Conservation (phyloP, 2,329 filamentous ascomycete species). For the Sclerotinia borealis region DNA sequence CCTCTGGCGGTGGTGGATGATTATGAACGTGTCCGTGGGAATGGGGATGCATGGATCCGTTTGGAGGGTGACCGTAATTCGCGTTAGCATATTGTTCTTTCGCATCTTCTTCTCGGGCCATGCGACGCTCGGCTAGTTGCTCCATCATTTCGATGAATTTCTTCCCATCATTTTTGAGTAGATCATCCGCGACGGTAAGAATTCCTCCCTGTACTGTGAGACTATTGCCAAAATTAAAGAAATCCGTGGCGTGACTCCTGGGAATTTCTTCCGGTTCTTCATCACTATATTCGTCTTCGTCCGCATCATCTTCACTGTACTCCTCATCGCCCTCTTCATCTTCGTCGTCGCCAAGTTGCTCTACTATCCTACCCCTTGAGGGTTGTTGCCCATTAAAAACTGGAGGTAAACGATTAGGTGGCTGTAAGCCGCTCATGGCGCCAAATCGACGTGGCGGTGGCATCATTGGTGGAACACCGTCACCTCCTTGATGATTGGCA, state of each 20-base stretch:
- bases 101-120: slow-evolving; percentile 93
- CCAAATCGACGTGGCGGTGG: slow-evolving; percentile 59
- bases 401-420: slow-evolving; percentile 51
- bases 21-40: slow-evolving; percentile 43
- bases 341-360: slow-evolving; percentile 47
- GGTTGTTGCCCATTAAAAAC: slow-evolving; percentile 61
- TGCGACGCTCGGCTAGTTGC: slow-evolving; percentile 90
- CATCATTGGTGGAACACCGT: slow-evolving; percentile 63
- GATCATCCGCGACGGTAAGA: slow-evolving; percentile 94
- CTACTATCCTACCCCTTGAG: slow-evolving; percentile 68
- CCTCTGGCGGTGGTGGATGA: slow-evolving; percentile 67
- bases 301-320: slow-evolving; percentile 43
- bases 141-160: slow-evolving; percentile 99
- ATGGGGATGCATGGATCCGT: slow-evolving; percentile 45
- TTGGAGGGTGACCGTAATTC: slow-evolving; percentile 48
- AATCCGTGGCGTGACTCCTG: slow-evolving; percentile 68
- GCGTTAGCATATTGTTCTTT: slow-evolving; percentile 57
- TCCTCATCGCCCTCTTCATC: slow-evolving; percentile 42
- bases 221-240: slow-evolving; percentile 97
- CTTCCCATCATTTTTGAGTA: slow-evolving; percentile 97
- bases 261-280: slow-evolving; percentile 60
- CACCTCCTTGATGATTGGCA: slow-evolving; percentile 74
- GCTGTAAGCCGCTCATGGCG: slow-evolving; percentile 47
- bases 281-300: slow-evolving; percentile 64
- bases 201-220: slow-evolving; percentile 96